These are phyloP conservation scores for Mucor plumbeus DNA, from an alignment of 371 early-diverging fungal species.

Conservation along the genomic window DNA sequence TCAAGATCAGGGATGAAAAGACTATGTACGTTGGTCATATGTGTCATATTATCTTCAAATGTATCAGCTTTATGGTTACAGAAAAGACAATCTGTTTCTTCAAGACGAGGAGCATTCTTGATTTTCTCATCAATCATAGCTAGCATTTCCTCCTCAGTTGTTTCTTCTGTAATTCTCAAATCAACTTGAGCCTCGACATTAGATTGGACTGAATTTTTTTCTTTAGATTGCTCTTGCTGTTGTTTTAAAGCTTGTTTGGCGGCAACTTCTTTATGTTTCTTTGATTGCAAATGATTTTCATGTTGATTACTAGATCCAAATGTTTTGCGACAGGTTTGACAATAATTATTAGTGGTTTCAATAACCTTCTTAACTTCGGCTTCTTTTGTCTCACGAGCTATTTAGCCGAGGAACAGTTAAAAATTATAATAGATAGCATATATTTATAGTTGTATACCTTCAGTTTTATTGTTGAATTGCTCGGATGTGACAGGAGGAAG, in stretches of 20 bases:
- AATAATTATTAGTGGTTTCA: constrained; percentile 42
- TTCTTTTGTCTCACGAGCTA: constrained; percentile 40
- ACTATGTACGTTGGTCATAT: constrained; percentile 90
- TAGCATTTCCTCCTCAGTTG: constrained; percentile 48
- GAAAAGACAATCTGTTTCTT: constrained; percentile 82
- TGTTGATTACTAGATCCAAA: constrained; percentile 84
- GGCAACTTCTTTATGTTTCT: constrained; percentile 89
- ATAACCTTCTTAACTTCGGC: constrained; percentile 26
- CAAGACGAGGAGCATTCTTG: constrained; percentile 64
- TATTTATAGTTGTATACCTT: constrained; percentile 31
- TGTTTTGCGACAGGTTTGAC: constrained; percentile 62
- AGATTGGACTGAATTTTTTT: constrained; percentile 22
- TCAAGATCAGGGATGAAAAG: constrained; percentile 97
- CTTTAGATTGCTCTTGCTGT: constrained; percentile 9
- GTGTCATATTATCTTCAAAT: constrained; percentile 86
- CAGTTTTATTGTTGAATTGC: constrained; percentile 63
- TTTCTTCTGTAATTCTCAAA: constrained; percentile 59
- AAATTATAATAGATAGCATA: too few relatives aligned
- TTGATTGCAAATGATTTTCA: constrained; percentile 85
- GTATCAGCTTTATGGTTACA: constrained; percentile 69
- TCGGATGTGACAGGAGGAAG: constrained; percentile 78
- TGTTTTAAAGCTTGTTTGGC: constrained; percentile 40
- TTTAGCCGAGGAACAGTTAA: not conserved
- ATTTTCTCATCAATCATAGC: constrained; percentile 79
- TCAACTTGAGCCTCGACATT: constrained; percentile 43